Conservation (phyloP, 345 rosid species). For the Eucalyptus globulus region DNA sequence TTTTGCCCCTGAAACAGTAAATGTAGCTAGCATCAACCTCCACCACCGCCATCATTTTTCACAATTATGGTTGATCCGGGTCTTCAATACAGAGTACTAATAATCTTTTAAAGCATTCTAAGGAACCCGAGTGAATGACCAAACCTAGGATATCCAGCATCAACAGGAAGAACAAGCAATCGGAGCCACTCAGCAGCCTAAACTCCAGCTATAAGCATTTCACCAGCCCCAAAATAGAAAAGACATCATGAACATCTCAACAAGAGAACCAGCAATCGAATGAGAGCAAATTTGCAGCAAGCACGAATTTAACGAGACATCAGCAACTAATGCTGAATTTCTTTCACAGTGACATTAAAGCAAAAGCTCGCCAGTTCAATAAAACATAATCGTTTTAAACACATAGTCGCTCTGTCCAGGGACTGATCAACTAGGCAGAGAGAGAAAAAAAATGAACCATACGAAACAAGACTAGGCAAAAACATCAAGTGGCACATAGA, state of each 20-base stretch:
- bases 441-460: neutral
- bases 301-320: neutral
- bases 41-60: neutral
- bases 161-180: too few species aligned
- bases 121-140: neutral
- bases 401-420: neutral
- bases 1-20: conserved; percentile 46
- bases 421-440: neutral
- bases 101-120: neutral
- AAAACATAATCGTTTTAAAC: neutral
- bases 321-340: neutral
- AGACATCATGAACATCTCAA: neutral
- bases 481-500: neutral
- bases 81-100: neutral
- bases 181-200: neutral
- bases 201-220: neutral
- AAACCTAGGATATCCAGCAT: too few species aligned
- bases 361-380: neutral
- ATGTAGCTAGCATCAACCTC: neutral
- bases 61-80: neutral
- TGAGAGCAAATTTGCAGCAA: neutral
- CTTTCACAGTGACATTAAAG: neutral
- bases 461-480: neutral
- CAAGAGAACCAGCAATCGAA: neutral
- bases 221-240: neutral